Evolutionary conservation across 2,329 filamentous ascomycete genomes (phyloP).

Genomic region (Neodidymelliopsis sp.): DNA sequence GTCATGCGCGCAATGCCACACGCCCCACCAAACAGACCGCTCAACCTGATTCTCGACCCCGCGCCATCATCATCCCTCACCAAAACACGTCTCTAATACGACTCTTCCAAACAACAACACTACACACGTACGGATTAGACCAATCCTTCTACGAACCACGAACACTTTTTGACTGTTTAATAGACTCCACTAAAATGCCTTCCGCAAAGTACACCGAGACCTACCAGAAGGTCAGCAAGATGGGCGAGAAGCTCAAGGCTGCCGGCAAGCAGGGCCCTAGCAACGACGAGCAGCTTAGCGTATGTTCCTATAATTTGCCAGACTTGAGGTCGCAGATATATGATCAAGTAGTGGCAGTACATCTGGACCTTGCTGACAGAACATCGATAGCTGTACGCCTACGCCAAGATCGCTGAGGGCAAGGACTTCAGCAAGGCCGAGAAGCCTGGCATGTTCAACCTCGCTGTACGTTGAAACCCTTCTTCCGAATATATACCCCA

Average conservation of each 20-base stretch:
- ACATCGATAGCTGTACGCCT: conserved; percentile 57
- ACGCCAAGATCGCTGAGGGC: conserved; percentile 53
- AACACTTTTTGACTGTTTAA: no score
- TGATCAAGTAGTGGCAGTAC: no score
- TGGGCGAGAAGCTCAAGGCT: conserved; percentile 42
- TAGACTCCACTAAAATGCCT: conserved; percentile 40
- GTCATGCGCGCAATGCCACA: conserved; percentile 25
- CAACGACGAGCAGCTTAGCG: conserved; percentile 59
- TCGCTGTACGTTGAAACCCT: conserved; percentile 62
- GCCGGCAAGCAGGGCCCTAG: conserved; percentile 34
- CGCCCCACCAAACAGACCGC: conserved; percentile 14
- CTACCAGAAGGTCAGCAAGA: conserved; percentile 42
- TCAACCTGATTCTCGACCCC: conserved; percentile 18
- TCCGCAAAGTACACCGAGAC: conserved; percentile 42
- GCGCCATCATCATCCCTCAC: conserved; percentile 12
- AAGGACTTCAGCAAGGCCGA: conserved; percentile 52
- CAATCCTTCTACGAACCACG: no score
- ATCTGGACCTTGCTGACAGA: conserved; percentile 5
- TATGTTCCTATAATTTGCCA: conserved; percentile 24
- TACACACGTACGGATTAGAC: conserved; percentile 1
- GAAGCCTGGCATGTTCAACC: conserved; percentile 72
- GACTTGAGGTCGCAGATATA: no score
- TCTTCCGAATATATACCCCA: not conserved
- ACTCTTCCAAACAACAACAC: conserved; percentile 8
- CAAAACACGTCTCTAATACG: conserved; percentile 15